A percentile compares a stretch with the other conserved stretches of the same genome.
Evolutionary conservation across 2,329 filamentous ascomycete genomes (phyloP).

Genomic region (Samsoniella hepiali): DNA sequence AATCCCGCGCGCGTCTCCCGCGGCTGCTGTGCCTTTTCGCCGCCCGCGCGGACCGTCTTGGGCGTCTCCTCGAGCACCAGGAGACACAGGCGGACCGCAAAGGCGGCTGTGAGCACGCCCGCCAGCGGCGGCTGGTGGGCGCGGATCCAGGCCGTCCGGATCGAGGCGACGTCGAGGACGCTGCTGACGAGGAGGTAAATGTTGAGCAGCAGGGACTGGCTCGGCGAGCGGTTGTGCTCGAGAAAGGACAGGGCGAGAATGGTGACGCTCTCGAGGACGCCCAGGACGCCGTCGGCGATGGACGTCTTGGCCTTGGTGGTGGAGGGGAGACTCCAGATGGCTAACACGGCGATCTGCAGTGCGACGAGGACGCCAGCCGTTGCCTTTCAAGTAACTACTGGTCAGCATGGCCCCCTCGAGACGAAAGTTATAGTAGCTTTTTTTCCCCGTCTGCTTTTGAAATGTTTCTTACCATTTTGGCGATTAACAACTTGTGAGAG

Average conservation of each 20-base stretch:
- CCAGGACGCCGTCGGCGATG: conserved; percentile 28
- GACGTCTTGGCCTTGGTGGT: conserved; percentile 27
- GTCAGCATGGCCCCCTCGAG: background rate
- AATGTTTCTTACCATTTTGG: conserved; percentile 11
- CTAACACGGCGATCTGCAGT: conserved; percentile 27
- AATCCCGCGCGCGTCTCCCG: conserved; percentile 33
- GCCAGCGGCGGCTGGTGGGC: conserved; percentile 25
- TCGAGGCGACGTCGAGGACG: conserved; percentile 33
- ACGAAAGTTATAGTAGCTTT: too few relatives aligned
- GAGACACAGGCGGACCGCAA: conserved; percentile 28
- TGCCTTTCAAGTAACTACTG: background rate
- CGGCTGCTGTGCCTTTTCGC: conserved; percentile 24
- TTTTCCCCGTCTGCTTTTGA: too few relatives aligned
- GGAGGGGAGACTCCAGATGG: conserved; percentile 27
- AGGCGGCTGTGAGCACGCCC: conserved; percentile 26
- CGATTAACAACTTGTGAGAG: background rate
- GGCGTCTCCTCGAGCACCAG: conserved; percentile 32
- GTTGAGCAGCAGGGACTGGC: conserved; percentile 33
- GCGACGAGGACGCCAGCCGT: background rate
- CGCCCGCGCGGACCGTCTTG: conserved; percentile 24
- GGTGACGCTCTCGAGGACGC: conserved; percentile 27
- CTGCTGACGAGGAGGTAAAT: conserved; percentile 32
- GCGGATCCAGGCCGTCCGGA: conserved; percentile 34
- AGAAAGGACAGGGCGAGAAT: conserved; percentile 30
- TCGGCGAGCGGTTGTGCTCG: conserved; percentile 32